A percentile compares a stretch with the other conserved stretches of the same genome.
phyloP scores from a whole-genome alignment of 257 asterid genomes.

The Forsythia viridissima region DNA sequence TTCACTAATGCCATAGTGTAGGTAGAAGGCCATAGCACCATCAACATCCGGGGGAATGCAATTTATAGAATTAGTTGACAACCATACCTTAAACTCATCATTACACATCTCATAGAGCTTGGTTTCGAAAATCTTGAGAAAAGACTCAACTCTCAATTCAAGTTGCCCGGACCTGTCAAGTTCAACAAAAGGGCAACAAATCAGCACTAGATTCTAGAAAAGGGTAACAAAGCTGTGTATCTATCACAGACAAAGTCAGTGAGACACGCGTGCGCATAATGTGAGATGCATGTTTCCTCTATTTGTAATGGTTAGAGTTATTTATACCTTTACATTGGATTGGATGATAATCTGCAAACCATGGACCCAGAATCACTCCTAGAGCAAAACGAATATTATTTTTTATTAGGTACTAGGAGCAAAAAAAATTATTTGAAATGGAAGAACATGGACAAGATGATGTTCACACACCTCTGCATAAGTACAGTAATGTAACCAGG shows the following conservation, averaged over 20 bases:
- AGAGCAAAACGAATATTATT: conserved; percentile 19
- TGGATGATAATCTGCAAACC: conserved; percentile 94
- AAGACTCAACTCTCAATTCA: conserved; percentile 78
- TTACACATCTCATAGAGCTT: conserved; percentile 78
- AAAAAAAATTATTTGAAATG: conserved; percentile 5
- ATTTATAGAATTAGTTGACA: conserved; percentile 16
- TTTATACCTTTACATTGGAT: conserved; percentile 78
- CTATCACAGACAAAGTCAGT: not conserved
- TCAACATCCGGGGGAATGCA: not conserved
- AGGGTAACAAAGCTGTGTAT: conserved; percentile 13
- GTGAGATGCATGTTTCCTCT: not conserved
- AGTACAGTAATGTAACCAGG: conserved; percentile 95
- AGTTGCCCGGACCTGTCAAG: conserved; percentile 88
- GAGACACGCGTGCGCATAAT: not conserved
- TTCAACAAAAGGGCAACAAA: conserved; percentile 20
- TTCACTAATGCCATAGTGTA: not conserved
- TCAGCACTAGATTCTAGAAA: conserved; percentile 10
- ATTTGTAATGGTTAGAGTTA: not conserved
- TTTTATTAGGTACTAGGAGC: conserved; percentile 11
- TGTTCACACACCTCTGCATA: conserved; percentile 65
- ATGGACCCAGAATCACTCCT: conserved; percentile 87
- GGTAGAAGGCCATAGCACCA: not conserved
- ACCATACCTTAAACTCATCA: conserved; percentile 77
- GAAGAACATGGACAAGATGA: conserved; percentile 8
- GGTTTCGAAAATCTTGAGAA: conserved; percentile 81